phyloP scores from a whole-genome alignment of 2,329 filamentous ascomycete species.

The Fusarium globosum region DNA sequence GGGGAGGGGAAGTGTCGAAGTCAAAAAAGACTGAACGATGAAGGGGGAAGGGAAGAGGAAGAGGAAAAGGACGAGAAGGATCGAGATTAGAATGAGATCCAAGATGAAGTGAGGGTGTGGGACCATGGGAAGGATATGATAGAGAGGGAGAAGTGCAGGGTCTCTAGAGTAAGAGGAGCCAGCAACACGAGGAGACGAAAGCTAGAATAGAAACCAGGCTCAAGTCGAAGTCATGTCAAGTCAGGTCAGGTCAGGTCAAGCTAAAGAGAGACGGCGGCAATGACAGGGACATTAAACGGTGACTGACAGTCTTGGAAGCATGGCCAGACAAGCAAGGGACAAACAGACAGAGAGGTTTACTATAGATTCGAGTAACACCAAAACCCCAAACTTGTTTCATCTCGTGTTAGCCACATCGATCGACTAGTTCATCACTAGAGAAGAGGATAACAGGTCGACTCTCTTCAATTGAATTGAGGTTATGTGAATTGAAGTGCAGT shows the following conservation, averaged over 20 bases:
- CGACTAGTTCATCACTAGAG: background rate
- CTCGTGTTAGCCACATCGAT: conserved; percentile 9
- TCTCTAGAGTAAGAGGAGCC: background rate
- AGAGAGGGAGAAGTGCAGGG: background rate
- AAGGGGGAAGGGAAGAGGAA: conserved; percentile 3
- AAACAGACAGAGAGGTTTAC: background rate
- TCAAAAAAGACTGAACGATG: conserved; percentile 5
- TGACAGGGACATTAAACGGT: conserved; percentile 21
- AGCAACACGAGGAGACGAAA: conserved; percentile 26
- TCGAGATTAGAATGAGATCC: conserved; percentile 39
- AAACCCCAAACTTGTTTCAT: conserved; percentile 34
- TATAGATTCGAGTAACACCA: conserved; percentile 27
- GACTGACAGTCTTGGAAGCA: conserved; percentile 29
- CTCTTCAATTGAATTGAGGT: background rate
- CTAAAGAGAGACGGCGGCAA: conserved; percentile 43
- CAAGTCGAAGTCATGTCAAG: conserved; percentile 10
- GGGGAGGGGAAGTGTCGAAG: conserved; percentile 7
- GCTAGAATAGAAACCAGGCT: conserved; percentile 20
- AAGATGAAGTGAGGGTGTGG: conserved; percentile 41
- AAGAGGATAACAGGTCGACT: conserved; percentile 1
- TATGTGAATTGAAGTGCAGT: conserved; percentile 11
- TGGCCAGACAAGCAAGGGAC: conserved; percentile 18
- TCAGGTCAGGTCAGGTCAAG: conserved; percentile 21
- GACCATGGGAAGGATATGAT: conserved; percentile 9
- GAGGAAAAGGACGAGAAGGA: conserved; percentile 30